Evolutionary conservation across 1,284 basidiomycete genomes (phyloP).

Genomic region (Malassezia caprae): DNA sequence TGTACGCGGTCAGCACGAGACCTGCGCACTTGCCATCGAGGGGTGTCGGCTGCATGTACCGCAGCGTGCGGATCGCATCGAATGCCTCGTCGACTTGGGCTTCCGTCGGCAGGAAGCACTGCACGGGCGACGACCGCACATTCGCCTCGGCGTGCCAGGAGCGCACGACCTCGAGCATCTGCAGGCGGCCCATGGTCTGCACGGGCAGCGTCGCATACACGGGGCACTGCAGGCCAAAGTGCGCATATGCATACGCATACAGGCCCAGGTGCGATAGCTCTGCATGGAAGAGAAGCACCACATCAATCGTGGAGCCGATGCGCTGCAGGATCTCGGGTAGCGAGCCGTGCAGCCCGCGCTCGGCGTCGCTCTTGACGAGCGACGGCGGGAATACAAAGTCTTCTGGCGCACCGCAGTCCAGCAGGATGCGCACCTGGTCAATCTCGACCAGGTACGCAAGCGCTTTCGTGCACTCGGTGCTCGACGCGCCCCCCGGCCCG

Average conservation of each 20-base stretch:
- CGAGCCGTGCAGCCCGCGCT: neutral
- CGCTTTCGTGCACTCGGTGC: conserved; percentile 31
- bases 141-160: conserved; percentile 39
- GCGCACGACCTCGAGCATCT: conserved; percentile 49
- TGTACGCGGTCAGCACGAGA: conserved; percentile 88
- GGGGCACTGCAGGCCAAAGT: conserved; percentile 78
- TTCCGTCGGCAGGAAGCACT: conserved; percentile 59
- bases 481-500: conserved; percentile 2
- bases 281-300: conserved; percentile 85
- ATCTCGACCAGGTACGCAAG: conserved; percentile 72
- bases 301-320: conserved; percentile 63
- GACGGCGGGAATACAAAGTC: conserved; percentile 20
- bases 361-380: neutral
- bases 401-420: conserved; percentile 67
- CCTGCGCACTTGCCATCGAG: conserved; percentile 61
- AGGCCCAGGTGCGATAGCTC: conserved; percentile 78
- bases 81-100: conserved; percentile 90
- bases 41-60: conserved; percentile 91
- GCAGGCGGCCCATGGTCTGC: conserved; percentile 87
- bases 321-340: conserved; percentile 10
- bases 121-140: conserved; percentile 20
- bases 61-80: conserved; percentile 76
- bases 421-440: conserved; percentile 82
- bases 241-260: conserved; percentile 77
- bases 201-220: conserved; percentile 94